phyloP scores from a whole-genome alignment of 306 rosid species.

The Prunus armeniaca region DNA sequence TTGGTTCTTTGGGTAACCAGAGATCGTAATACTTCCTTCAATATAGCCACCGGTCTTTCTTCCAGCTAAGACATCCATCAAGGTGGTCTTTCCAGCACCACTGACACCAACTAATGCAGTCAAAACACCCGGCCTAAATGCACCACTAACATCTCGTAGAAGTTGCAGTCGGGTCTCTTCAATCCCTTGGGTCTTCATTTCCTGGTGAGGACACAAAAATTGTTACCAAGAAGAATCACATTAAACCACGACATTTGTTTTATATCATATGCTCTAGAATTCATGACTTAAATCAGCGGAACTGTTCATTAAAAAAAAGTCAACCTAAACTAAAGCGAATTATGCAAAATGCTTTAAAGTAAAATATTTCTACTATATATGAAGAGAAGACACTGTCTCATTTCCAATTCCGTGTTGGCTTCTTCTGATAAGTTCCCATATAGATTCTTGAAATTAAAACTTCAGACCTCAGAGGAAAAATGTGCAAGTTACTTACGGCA shows the following conservation, averaged over 20 bases:
- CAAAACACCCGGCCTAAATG: conserved; percentile 36
- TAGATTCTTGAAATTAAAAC: background rate
- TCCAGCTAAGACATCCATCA: conserved; percentile 44
- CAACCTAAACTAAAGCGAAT: background rate
- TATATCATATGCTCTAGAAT: background rate
- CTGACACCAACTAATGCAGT: conserved; percentile 39
- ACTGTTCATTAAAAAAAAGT: background rate
- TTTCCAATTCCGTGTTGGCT: background rate
- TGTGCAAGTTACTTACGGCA: conserved; percentile 6
- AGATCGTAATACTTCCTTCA: conserved; percentile 35
- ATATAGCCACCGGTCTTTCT: conserved; percentile 38
- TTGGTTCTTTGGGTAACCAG: conserved; percentile 60
- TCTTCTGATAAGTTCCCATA: background rate
- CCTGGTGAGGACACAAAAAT: conserved; percentile 9
- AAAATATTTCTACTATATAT: background rate
- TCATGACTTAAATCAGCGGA: too few relatives aligned
- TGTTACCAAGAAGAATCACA: background rate
- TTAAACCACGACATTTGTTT: background rate
- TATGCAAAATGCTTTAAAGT: background rate
- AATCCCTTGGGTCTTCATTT: conserved; percentile 20
- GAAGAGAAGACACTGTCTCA: background rate
- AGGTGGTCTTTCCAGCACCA: conserved; percentile 44
- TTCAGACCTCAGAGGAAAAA: background rate
- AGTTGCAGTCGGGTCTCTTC: conserved; percentile 20
- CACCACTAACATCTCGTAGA: conserved; percentile 22